A percentile compares a stretch with the other conserved stretches of the same genome.
Evolutionary conservation across 306 rosid species (phyloP).

Genomic region (Malus asiatica): DNA sequence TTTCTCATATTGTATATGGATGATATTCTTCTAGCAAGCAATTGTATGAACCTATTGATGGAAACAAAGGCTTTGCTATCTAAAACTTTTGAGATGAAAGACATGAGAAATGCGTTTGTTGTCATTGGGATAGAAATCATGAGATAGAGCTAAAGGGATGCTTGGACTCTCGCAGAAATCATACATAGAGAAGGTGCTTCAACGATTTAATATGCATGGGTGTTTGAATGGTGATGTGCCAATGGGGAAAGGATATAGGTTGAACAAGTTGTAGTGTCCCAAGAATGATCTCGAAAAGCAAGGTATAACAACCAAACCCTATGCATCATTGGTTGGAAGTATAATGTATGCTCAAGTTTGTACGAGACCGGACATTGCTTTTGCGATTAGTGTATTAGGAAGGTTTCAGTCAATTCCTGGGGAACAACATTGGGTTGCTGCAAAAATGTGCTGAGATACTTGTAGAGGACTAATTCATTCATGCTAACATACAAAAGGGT

Average conservation of each 20-base stretch:
- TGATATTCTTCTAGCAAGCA: no score
- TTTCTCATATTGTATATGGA: background rate
- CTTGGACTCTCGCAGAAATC: no score
- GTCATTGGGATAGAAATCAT: no score
- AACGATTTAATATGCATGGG: no score
- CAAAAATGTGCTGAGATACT: background rate
- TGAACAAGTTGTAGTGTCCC: background rate
- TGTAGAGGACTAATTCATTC: background rate
- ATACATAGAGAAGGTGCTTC: no score
- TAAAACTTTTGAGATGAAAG: no score
- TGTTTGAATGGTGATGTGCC: no score
- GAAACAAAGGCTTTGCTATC: no score
- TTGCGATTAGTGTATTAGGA: background rate
- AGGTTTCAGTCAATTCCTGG: background rate
- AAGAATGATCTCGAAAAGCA: background rate
- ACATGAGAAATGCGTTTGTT: no score
- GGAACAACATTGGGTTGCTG: background rate
- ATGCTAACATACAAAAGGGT: background rate
- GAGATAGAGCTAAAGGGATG: no score
- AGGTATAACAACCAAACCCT: background rate
- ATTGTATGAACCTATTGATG: no score
- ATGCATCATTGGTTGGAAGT: background rate
- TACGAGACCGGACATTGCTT: background rate
- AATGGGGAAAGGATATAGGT: no score
- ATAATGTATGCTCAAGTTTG: background rate